Conservation (phyloP, 2,329 filamentous ascomycete species). For the Ceratocystis cubensis region DNA sequence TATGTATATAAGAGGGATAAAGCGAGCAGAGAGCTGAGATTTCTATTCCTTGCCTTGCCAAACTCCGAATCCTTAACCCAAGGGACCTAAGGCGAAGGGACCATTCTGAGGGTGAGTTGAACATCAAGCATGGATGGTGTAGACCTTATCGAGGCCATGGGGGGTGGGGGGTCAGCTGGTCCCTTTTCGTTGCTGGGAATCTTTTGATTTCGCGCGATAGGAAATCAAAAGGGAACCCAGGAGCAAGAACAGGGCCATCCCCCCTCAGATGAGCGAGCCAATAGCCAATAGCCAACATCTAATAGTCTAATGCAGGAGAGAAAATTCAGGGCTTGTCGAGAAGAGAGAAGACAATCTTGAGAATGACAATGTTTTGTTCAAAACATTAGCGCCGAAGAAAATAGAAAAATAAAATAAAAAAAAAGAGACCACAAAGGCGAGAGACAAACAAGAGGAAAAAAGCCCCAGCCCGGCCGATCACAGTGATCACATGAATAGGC, state of each 20-base stretch:
- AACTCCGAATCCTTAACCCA: background rate
- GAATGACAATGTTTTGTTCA: too few relatives aligned
- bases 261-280: too few relatives aligned
- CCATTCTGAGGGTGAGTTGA: background rate
- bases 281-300: background rate
- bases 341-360: background rate
- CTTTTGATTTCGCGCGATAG: background rate
- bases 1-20: too few relatives aligned
- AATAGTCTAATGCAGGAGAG: background rate
- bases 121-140: background rate
- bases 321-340: background rate
- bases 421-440: too few relatives aligned
- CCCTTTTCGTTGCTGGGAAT: background rate
- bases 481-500: too few relatives aligned
- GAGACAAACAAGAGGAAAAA: too few relatives aligned
- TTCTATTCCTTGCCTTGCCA: background rate
- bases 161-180: background rate
- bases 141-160: background rate
- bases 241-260: background rate
- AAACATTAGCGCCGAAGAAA: too few relatives aligned
- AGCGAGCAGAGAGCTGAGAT: background rate
- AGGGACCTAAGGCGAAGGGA: background rate
- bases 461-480: too few relatives aligned
- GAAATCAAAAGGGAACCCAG: background rate
- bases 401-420: too few relatives aligned